Percentiles rank a stretch among this genome's conserved stretches.
Evolutionary conservation across 1,139 yeast species (phyloP).

Genomic region (Nakaseomyces glabratus): DNA sequence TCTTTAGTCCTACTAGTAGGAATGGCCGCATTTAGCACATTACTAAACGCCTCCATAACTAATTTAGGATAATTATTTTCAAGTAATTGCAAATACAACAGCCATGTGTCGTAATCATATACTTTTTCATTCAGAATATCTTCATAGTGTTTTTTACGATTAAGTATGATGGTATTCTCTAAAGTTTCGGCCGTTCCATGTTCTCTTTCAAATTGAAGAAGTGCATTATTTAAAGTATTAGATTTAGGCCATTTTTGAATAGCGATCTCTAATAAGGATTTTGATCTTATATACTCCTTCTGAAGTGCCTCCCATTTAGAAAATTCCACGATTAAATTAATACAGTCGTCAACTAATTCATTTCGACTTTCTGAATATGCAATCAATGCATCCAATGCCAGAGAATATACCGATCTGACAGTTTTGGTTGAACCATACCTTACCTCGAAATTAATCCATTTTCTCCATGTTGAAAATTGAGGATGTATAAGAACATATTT

Average conservation of each 20-base stretch:
- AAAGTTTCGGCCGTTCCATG: slow-evolving; percentile 50
- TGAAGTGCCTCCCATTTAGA: slow-evolving; percentile 64
- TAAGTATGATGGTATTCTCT: slow-evolving; percentile 42
- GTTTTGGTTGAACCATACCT: slow-evolving; percentile 41
- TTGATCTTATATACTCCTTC: slow-evolving; percentile 56
- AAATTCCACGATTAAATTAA: slow-evolving; percentile 43
- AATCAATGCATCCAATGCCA: slow-evolving; percentile 50
- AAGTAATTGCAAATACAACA: slow-evolving; percentile 52
- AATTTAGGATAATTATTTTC: slow-evolving; percentile 28
- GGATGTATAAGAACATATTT: slow-evolving; percentile 51
- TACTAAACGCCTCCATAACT: slow-evolving; percentile 36
- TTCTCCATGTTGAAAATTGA: slow-evolving; percentile 51
- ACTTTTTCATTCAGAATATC: slow-evolving; percentile 41
- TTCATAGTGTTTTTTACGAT: slow-evolving; percentile 51
- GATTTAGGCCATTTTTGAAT: slow-evolving; percentile 38
- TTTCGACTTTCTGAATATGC: slow-evolving; percentile 16
- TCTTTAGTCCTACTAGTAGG: slow-evolving; percentile 34
- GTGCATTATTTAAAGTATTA: slow-evolving; percentile 37
- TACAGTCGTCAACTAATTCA: slow-evolving; percentile 31
- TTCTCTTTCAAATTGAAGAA: slow-evolving; percentile 55
- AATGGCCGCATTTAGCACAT: slow-evolving; percentile 34
- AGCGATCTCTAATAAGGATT: slow-evolving; percentile 46
- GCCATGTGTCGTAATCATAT: slow-evolving; percentile 70
- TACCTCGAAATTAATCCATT: slow-evolving; percentile 54
- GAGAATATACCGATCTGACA: slow-evolving; percentile 56